Base-by-base conservation (phyloP, 257 asterid genomes). In the Jasminum sambac region DNA sequence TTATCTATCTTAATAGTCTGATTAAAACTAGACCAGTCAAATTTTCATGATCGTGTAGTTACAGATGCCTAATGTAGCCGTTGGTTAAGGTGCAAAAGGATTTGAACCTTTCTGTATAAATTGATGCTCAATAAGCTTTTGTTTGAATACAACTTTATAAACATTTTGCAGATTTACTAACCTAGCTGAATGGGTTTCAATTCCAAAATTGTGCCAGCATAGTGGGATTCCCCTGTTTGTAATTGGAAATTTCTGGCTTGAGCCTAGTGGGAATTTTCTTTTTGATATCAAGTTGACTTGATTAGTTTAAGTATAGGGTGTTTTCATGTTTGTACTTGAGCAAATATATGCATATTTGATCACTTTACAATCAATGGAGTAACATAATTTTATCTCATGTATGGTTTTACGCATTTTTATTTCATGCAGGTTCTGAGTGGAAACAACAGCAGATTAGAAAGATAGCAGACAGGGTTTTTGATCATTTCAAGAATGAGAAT, bases 381-480 rank as follows among this genome's bases (percentile, higher is more conserved):
- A 23, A 41, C 8, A 36, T 17, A 21, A 21, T 55, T 11, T 17
- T 42, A 58, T 23, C 46, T 21, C 0, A 44, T 34, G 39, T 26
- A 17, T 41, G 34, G 11, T 11, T 17, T 24, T 7, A 13, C 60
- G 9, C 63, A 58, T 63, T 69, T 39, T 8, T 11, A 2, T 67
- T 46, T 59, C 55, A 21, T 73, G 75, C 85, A 94, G 98, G 99
- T 63, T 88, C 84, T 75, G 89, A 86, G 19, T 89, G 96, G 98
- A 94, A 88, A 87, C 86, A 88, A 39, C 79, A 25, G 70, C 90
- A 91, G 80, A 88, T 88, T 24, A 79, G 75, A 9, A 70, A 57
- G 23, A 94, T 94, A 25, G 34, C 95, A 2, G 84, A 89, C 79
- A 86, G 67, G 80, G 90, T 84, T 63, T 91, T 79, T 72, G 82